Evolutionary conservation across 495 filamentous ascomycete species (phyloP).

Genomic region (Aspergillus mulundensis): DNA sequence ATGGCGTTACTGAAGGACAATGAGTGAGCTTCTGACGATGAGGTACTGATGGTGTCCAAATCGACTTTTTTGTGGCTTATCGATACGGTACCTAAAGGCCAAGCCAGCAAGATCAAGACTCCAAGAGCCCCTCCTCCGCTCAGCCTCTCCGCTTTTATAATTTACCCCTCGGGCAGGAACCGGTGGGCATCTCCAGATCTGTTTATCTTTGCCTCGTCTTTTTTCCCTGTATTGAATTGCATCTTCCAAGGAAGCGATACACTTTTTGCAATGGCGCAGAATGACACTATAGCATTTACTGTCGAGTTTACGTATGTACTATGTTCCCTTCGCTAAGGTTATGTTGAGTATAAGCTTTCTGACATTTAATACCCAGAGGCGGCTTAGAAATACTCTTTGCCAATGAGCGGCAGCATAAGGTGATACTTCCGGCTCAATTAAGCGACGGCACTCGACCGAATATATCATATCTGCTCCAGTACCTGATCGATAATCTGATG

Average conservation of each 20-base stretch:
- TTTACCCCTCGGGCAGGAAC: neutral
- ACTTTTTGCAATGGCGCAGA: conserved; percentile 5
- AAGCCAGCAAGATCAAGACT: conserved; percentile 14
- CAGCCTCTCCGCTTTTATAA: neutral
- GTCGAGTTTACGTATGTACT: conserved; percentile 71
- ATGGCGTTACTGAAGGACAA: neutral
- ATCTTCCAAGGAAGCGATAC: conserved; percentile 7
- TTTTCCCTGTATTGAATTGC: neutral
- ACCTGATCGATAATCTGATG: conserved; percentile 83
- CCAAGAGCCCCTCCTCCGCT: conserved; percentile 7
- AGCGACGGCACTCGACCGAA: conserved; percentile 56
- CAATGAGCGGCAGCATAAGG: conserved; percentile 65
- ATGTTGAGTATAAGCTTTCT: conserved; percentile 10
- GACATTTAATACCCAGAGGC: conserved; percentile 52
- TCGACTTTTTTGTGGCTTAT: conserved; percentile 40
- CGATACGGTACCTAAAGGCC: conserved; percentile 37
- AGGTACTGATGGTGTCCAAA: neutral
- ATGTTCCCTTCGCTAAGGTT: conserved; percentile 11
- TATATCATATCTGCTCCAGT: conserved; percentile 69
- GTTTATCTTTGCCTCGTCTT: neutral
- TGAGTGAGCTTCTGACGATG: neutral
- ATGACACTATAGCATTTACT: conserved; percentile 44
- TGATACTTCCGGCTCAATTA: conserved; percentile 64
- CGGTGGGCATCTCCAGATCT: neutral
- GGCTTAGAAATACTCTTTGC: conserved; percentile 94